Conservation (phyloP, 2,329 filamentous ascomycete genomes). For the Huntiella decipiens region DNA sequence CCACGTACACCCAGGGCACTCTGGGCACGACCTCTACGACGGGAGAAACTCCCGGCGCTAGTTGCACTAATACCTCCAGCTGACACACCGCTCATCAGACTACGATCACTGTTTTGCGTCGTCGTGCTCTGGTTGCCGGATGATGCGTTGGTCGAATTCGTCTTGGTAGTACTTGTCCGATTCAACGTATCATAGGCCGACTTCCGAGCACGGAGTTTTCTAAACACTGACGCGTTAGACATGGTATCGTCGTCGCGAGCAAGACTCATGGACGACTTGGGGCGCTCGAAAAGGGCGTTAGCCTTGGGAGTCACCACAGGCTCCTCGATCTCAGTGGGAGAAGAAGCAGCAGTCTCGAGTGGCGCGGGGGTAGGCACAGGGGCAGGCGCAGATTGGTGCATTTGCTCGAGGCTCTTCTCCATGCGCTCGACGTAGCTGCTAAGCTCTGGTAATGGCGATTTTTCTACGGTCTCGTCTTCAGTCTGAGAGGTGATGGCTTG, state of each 20-base stretch:
- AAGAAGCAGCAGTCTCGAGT: background rate
- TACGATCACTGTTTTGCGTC: conserved; percentile 62
- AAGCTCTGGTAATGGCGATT: conserved; percentile 44
- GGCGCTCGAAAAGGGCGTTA: conserved; percentile 25
- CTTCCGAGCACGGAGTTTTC: conserved; percentile 43
- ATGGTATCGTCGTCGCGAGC: conserved; percentile 13
- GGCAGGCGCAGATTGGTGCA: conserved; percentile 36
- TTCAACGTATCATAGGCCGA: conserved; percentile 67
- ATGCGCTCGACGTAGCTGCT: conserved; percentile 81
- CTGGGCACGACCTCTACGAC: conserved; percentile 46
- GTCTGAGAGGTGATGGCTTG: background rate
- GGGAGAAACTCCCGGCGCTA: conserved; percentile 80
- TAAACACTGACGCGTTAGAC: conserved; percentile 2
- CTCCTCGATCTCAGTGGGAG: conserved; percentile 15
- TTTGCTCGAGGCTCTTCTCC: conserved; percentile 60
- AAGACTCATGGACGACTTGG: conserved; percentile 38
- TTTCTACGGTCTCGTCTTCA: conserved; percentile 8
- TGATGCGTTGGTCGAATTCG: conserved; percentile 62
- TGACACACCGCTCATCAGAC: conserved; percentile 83
- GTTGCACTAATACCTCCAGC: conserved; percentile 85
- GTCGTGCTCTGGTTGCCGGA: conserved; percentile 51
- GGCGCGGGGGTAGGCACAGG: background rate
- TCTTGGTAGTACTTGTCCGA: conserved; percentile 76
- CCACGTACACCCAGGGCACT: conserved; percentile 42
- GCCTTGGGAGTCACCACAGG: conserved; percentile 34